Conservation (phyloP, 2,329 filamentous ascomycete species). For the Myriosclerotinia scirpicola region DNA sequence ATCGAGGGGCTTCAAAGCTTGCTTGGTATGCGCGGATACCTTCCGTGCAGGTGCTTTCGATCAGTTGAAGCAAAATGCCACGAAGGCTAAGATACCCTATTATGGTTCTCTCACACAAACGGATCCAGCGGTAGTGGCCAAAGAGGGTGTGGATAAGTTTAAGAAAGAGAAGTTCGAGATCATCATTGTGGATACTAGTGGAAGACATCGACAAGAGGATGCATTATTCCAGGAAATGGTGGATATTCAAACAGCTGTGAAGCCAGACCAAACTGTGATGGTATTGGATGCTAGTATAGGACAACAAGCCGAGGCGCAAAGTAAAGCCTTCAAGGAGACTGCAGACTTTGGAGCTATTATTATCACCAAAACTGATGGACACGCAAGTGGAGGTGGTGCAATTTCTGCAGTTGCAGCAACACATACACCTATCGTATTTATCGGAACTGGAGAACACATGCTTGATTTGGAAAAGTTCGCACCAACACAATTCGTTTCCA, state of each 20-base stretch:
- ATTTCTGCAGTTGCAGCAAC: slow-evolving; percentile 97
- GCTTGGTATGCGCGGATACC: slow-evolving; percentile 94
- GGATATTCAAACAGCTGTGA: slow-evolving; percentile 88
- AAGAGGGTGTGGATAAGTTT: slow-evolving; percentile 97
- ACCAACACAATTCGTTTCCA: slow-evolving; percentile 89
- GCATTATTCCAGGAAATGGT: slow-evolving; percentile 97
- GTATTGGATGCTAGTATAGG: slow-evolving; percentile 96
- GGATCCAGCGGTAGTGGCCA: slow-evolving; percentile 87
- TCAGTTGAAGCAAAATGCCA: slow-evolving; percentile 97
- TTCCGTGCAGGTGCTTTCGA: slow-evolving; percentile 98
- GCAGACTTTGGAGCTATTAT: slow-evolving; percentile 98
- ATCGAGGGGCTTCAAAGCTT: slow-evolving; percentile 86
- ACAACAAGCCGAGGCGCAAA: slow-evolving; percentile 91
- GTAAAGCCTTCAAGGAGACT: slow-evolving; percentile 94
- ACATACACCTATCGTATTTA: slow-evolving; percentile 94
- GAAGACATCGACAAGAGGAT: slow-evolving; percentile 90
- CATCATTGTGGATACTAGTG: slow-evolving; percentile 97
- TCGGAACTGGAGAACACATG: slow-evolving; percentile 97
- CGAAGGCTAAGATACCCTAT: slow-evolving; percentile 98
- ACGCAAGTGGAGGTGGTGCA: slow-evolving; percentile 91
- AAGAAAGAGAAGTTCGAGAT: slow-evolving; percentile 98
- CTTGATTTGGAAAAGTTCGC: slow-evolving; percentile 91
- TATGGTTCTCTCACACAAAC: slow-evolving; percentile 96
- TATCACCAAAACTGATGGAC: slow-evolving; percentile 97
- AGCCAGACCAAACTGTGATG: slow-evolving; percentile 96